Base-by-base conservation (phyloP, 805 yeast species). In the Metschnikowia shivogae region DNA sequence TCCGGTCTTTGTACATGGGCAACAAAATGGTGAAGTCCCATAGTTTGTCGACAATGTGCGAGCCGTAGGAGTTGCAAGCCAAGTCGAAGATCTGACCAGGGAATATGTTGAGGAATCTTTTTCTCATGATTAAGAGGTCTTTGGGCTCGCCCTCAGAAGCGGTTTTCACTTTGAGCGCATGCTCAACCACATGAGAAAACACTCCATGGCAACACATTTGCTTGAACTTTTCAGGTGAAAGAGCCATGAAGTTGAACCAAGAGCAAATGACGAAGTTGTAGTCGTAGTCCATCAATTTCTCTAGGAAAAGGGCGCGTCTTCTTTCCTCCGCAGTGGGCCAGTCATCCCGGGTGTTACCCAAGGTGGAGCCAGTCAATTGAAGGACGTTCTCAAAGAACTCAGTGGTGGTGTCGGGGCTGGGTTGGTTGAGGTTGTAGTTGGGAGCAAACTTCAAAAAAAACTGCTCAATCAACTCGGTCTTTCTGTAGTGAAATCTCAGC, bases 321-420 rank as follows among this genome's bases (percentile, higher is more conserved):
- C 95, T 78, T 60, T 88, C 96, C 56, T 86, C 93, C 0, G 89
- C 85, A 1, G 95, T 88, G 38, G 96, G 96, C 95, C 95, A 87
- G 61, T 88, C 95, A 54, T 81, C 95, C 51, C 78, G 78, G 1
- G 89, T 84, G 63, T 86, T 86, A 27, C 92, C 93, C 45, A 88
- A 67, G 0, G 95, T 88, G 0, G 95, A 86, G 1, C 77, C 68
- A 5, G 82, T 73, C 50, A 88, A 64, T 54, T 77, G 77, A 42
- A 88, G 69, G 20, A 84, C 76, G 48, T 82, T 84, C 53, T 86
- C 95, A 49, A 86, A 67, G 39, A 87, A 74, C 47, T 75, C 81
- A 4, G 69, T 51, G 59, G 76, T 48, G 39, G 64, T 61, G 54
- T 63, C n/a, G 72, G 56, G 54, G 46, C 58, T 43, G 4, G 63